Evolutionary conservation across 331 rosid genomes (phyloP), one percentile per base, ranked within the genome.

Genomic region (Malus hybrid): DNA sequence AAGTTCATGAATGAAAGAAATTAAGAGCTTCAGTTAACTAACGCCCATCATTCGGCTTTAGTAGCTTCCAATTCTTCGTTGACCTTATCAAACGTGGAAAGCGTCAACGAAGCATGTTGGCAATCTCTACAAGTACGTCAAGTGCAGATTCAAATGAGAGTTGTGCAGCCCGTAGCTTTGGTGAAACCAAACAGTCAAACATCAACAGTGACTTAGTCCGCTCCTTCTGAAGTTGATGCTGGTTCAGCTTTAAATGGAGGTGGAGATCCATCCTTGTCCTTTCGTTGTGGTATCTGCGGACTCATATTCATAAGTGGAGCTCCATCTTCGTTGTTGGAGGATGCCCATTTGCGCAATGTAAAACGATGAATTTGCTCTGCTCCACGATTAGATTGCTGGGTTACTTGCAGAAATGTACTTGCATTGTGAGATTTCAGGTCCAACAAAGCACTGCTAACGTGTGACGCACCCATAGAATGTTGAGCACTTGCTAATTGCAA

Each of bases 61-160:
- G 82, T 29, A 76, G 79, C 84, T 39, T 84, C 94, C 74, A 71
- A 44, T 77, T 83, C 84, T 75, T 82, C 84, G 62, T 36, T 86
- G 76, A 92, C 86, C 79, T 82, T 81, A 66, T 87, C 65, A 76
- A 82, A 90, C 62, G 88, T 81, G 72, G 80, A 54, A 28, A 83
- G 81, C 82, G 92, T 71, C 54, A 84, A 80, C 10, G 89, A 83
- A 34, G 93, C 83, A 83, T 75, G 79, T 94, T 90, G 44, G 96
- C 97, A 46, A 94, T 83, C 79, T 87, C 97, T 78, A 94, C 71
- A 2, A 94, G 83, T 28, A 83, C 81, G 72, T 90, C 97, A 1
- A 94, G 84, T 12, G 97, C 99, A 80, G 80, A 88, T 83, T 93
- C 98, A 76, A 93, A 93, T 76, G 98, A 90, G 77, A 88, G 84